These are phyloP conservation scores for Blakeslea trispora DNA, from an alignment of 371 early-diverging fungal genomes.

Conservation along the genomic window DNA sequence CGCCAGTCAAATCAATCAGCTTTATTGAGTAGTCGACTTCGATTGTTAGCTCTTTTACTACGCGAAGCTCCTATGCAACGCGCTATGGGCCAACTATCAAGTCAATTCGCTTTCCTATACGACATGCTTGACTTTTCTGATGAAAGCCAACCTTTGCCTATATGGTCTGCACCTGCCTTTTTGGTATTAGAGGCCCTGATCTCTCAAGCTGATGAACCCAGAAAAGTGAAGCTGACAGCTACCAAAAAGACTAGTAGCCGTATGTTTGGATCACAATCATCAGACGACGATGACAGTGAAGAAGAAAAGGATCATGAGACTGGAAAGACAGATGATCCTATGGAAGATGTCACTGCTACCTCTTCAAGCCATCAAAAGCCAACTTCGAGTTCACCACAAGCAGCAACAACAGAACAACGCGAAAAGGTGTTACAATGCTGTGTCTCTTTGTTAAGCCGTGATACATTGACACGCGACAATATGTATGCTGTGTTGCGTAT, in stretches of 20 bases:
- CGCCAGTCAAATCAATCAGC: constrained; percentile 25
- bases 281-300: constrained; percentile 8
- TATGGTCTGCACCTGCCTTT: constrained; percentile 69
- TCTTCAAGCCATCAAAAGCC: background rate
- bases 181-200: constrained; percentile 71
- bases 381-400: too few relatives aligned
- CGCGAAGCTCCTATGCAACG: constrained; percentile 58
- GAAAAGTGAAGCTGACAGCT: constrained; percentile 27
- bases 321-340: constrained; percentile 22
- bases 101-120: constrained; percentile 46
- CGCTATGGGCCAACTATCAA: constrained; percentile 41
- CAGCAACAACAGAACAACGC: constrained; percentile 37
- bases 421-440: constrained; percentile 42
- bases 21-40: constrained; percentile 52
- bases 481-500: constrained; percentile 76
- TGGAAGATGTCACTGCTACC: constrained; percentile 18
- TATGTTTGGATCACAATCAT: constrained; percentile 7
- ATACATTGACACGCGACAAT: constrained; percentile 51
- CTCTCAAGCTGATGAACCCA: constrained; percentile 68
- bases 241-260: background rate
- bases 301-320: constrained; percentile 4
- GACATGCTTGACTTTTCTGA: constrained; percentile 42
- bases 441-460: constrained; percentile 49
- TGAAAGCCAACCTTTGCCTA: constrained; percentile 32
- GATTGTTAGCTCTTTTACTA: constrained; percentile 67